phyloP scores from a whole-genome alignment of 495 filamentous ascomycete species.

The Cercophora samala region DNA sequence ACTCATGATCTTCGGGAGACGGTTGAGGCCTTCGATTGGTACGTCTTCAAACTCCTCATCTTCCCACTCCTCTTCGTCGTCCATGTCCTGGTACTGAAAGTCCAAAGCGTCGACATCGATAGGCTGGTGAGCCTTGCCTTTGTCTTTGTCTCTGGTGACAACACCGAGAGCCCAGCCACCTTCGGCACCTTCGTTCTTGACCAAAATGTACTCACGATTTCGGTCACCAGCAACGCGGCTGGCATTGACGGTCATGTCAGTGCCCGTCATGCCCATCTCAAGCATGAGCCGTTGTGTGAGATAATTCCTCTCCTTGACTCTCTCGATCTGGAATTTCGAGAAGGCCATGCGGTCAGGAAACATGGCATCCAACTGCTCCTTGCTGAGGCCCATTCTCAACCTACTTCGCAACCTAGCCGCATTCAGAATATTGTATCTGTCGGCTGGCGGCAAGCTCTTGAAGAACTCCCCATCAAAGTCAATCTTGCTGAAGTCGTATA shows the following conservation, averaged over 20 bases:
- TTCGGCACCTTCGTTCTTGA: constrained; percentile 90
- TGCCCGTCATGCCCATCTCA: constrained; percentile 80
- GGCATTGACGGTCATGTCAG: constrained; percentile 59
- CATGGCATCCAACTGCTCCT: constrained; percentile 92
- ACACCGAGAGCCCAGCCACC: constrained; percentile 97
- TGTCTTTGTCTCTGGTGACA: constrained; percentile 73
- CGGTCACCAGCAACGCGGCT: constrained; percentile 85
- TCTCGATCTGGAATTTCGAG: constrained; percentile 90
- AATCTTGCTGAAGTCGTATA: constrained; percentile 99
- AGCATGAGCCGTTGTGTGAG: constrained; percentile 96
- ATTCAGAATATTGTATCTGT: constrained; percentile 96
- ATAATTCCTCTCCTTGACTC: constrained; percentile 86
- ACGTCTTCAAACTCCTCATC: constrained; percentile 90
- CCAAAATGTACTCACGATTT: constrained; percentile 88
- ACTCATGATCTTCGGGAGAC: constrained; percentile 63
- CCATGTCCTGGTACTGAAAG: constrained; percentile 52
- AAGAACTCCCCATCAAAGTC: constrained; percentile 96
- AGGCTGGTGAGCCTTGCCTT: constrained; percentile 71
- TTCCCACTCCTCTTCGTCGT: constrained; percentile 64
- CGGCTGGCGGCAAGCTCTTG: constrained; percentile 77
- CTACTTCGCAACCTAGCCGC: constrained; percentile 82
- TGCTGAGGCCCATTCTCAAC: constrained; percentile 90
- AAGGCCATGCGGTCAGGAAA: constrained; percentile 99
- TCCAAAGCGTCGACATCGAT: constrained; percentile 83
- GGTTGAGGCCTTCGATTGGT: constrained; percentile 88